These are phyloP conservation scores for Colletotrichum neosansevieriae DNA, from an alignment of 2,329 filamentous ascomycete species.

Conservation along the genomic window DNA sequence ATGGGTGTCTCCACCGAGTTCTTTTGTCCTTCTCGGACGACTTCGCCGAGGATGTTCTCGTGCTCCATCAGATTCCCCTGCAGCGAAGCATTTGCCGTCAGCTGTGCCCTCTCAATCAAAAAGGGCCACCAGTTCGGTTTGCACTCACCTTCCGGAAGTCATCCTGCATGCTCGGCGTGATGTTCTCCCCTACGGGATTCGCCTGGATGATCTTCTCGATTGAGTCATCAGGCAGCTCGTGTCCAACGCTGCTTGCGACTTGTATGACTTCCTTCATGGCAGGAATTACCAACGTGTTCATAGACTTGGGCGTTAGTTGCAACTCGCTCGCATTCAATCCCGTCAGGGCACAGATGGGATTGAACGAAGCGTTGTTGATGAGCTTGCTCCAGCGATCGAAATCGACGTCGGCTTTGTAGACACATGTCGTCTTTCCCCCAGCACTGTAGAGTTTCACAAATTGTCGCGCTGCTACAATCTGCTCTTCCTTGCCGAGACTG, in stretches of 20 bases:
- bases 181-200: conserved; percentile 62
- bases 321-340: conserved; percentile 64
- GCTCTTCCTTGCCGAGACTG: conserved; percentile 43
- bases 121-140: too few relatives aligned
- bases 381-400: conserved; percentile 63
- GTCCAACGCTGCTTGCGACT: conserved; percentile 57
- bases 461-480: conserved; percentile 49
- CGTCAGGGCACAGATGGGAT: conserved; percentile 64
- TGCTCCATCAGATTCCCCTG: conserved; percentile 53
- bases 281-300: conserved; percentile 62
- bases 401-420: conserved; percentile 56
- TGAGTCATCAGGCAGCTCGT: conserved; percentile 55
- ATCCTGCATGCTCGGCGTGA: conserved; percentile 66
- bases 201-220: conserved; percentile 58
- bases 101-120: too few relatives aligned
- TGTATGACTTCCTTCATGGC: conserved; percentile 66
- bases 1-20: conserved; percentile 62
- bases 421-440: conserved; percentile 56
- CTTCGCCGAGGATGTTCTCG: conserved; percentile 66
- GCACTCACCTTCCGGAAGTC: conserved; percentile 58
- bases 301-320: conserved; percentile 55
- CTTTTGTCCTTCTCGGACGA: conserved; percentile 58
- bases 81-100: too few relatives aligned
- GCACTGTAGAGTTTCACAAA: conserved; percentile 63
- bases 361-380: conserved; percentile 63